Evolutionary conservation across 176 grass and related monocot genomes (phyloP), one percentile per base, ranked within the genome.

Genomic region (Cenchrus fungigraminus): DNA sequence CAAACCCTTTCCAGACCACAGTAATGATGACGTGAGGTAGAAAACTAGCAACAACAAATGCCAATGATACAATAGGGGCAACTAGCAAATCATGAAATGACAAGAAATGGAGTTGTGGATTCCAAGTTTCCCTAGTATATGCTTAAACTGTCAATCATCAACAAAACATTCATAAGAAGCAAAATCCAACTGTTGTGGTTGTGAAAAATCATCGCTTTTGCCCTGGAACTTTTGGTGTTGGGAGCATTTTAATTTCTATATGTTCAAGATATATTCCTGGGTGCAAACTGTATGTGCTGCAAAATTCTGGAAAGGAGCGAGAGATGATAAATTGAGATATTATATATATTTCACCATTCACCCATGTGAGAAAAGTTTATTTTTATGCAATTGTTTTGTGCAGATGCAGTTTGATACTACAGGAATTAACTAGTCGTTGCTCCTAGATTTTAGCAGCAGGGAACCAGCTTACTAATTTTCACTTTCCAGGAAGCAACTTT

Each of bases 341-440:
- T 8, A 62, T 62, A 28, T 57, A 42, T 66, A 66, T 32, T 37
- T 3, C 37, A 32, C 12, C 6, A 55, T 55, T 40, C 47, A 55
- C 10, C 10, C 47, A 25, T 8, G 20, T 80, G 53, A 14, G 29
- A 65, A 67, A 29, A 29, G 58, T 68, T 40, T 19, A 61, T 4
- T 65, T 65, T 65, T 8, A 65, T 25, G 16, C 51, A 76, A 40
- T 71, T 83, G 9, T 28, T 73, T 83, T 81, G 50, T 44, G n/a
- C 45, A 64, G 63, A 49, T 65, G 1, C 32, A 61, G 42, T 77
- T 49, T 56, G 55, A 63, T 37, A 71, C 71, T 71, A 76, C 34
- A 76, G 7, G 17, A 46, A 60, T 82, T 76, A 19, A 6, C 34
- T 10, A 58, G 6, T 47, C 2, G 28, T 44, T 71, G 66, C 14